Conservation (phyloP, 768 basidiomycete genomes). For the Leccinellum luteum region DNA sequence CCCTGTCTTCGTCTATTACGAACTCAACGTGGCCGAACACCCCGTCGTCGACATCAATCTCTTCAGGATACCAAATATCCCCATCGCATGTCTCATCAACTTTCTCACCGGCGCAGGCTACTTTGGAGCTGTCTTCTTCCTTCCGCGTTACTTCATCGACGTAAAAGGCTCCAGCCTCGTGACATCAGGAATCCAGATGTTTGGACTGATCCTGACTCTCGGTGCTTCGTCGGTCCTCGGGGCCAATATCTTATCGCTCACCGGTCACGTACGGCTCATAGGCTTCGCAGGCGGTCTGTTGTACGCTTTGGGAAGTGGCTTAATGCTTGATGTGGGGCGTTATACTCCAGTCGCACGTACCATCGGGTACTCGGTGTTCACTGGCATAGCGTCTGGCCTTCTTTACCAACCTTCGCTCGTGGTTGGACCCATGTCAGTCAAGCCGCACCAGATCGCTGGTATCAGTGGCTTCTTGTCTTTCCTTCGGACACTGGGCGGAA, state of each 20-base stretch:
- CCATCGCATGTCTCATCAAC: constrained; percentile 35
- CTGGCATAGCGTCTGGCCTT: constrained; percentile 31
- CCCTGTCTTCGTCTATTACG: constrained; percentile 35
- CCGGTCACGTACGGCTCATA: constrained; percentile 31
- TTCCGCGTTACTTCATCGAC: constrained; percentile 40
- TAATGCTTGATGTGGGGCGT: constrained; percentile 34
- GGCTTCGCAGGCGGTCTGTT: constrained; percentile 30
- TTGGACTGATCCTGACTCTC: constrained; percentile 33
- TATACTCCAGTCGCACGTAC: constrained; percentile 25
- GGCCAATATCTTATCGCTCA: constrained; percentile 32
- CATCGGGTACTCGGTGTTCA: constrained; percentile 33
- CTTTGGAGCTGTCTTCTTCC: constrained; percentile 37
- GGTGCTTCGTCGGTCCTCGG: constrained; percentile 35
- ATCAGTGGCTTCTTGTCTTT: constrained; percentile 37
- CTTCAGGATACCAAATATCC: constrained; percentile 35
- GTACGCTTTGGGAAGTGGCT: constrained; percentile 32
- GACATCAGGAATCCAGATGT: constrained; percentile 35
- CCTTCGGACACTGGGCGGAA: constrained; percentile 34
- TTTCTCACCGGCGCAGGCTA: constrained; percentile 38
- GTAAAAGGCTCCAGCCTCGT: constrained; percentile 33
- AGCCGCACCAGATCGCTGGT: constrained; percentile 33
- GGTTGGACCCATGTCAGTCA: constrained; percentile 35
- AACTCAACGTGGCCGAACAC: constrained; percentile 31
- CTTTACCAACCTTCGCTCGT: constrained; percentile 36
- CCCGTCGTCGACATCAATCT: constrained; percentile 35